Percentiles rank a stretch among this genome's conserved stretches.
Conservation (phyloP, 352 stramenopile genomes). For the Elongisporangium prolatum region DNA sequence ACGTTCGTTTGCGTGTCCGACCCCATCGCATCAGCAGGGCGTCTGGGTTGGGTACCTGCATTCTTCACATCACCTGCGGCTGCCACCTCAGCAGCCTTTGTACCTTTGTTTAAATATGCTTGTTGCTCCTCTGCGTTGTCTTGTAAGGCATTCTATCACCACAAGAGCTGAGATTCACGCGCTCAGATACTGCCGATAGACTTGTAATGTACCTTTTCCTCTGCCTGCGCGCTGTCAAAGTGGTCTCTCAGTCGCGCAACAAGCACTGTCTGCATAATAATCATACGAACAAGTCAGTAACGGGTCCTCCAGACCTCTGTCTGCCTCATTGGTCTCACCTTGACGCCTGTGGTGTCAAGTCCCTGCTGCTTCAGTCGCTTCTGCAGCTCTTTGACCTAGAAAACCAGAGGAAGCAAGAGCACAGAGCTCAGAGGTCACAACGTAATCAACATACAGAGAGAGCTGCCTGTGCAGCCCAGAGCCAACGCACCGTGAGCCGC, state of each 20-base stretch:
- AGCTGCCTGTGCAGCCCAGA: neutral
- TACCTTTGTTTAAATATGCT: too few species aligned
- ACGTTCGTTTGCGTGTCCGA: neutral
- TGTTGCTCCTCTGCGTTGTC: too few species aligned
- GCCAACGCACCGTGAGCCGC: neutral
- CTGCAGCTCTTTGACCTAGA: slow-evolving; percentile 53
- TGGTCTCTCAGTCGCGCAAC: slow-evolving; percentile 28
- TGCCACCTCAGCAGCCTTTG: neutral
- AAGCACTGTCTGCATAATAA: slow-evolving; percentile 20
- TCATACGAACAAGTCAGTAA: neutral
- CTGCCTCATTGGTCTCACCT: slow-evolving; percentile 18
- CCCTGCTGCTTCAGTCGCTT: slow-evolving; percentile 32
- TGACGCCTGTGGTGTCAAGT: slow-evolving; percentile 32
- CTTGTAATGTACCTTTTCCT: neutral
- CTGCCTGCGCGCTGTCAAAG: slow-evolving; percentile 7
- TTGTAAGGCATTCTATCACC: slow-evolving; percentile 1
- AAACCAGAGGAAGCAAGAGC: neutral
- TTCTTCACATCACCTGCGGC: neutral
- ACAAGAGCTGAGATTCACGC: neutral
- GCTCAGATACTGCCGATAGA: neutral
- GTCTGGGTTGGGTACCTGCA: neutral
- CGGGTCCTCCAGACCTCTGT: too few species aligned
- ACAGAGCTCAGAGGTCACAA: neutral
- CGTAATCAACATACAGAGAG: neutral
- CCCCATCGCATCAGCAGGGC: neutral